Evolutionary conservation across 108 stramenopile species (phyloP).

Genomic region (Cyclostephanos tholiformis): DNA sequence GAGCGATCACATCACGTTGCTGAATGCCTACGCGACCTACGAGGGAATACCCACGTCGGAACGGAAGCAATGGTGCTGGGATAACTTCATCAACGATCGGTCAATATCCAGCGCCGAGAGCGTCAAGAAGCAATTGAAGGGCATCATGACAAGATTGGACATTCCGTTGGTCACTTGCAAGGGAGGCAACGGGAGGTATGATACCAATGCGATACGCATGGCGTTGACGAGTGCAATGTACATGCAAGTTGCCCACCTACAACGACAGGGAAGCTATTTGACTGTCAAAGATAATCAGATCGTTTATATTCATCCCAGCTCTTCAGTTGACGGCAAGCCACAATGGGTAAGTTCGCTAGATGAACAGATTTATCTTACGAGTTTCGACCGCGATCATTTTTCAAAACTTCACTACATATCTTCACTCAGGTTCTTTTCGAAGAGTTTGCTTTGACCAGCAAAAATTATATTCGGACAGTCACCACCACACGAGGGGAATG

Average conservation of each 20-base stretch:
- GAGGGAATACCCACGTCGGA: conserved; percentile 77
- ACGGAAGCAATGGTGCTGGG: conserved; percentile 96
- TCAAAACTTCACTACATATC: background rate
- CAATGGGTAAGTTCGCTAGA: conserved; percentile 69
- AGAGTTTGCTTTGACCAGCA: conserved; percentile 97
- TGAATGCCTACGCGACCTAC: conserved; percentile 96
- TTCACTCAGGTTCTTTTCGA: conserved; percentile 82
- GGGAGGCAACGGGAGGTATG: conserved; percentile 75
- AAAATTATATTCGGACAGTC: conserved; percentile 98
- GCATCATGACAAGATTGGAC: conserved; percentile 90
- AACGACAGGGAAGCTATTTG: conserved; percentile 92
- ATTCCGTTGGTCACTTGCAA: conserved; percentile 85
- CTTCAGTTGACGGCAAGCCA: conserved; percentile 89
- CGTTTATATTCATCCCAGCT: conserved; percentile 94
- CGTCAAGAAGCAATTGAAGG: conserved; percentile 88
- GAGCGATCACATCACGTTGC: conserved; percentile 96
- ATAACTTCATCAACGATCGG: conserved; percentile 97
- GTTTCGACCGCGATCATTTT: background rate
- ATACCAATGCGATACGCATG: conserved; percentile 89
- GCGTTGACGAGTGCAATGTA: conserved; percentile 93
- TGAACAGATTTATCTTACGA: background rate
- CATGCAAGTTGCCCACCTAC: conserved; percentile 96
- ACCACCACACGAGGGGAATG: conserved; percentile 93
- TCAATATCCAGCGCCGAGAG: conserved; percentile 91
- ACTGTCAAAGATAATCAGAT: conserved; percentile 99